Conservation (phyloP, 345 rosid species). For the Physaria fendleri region DNA sequence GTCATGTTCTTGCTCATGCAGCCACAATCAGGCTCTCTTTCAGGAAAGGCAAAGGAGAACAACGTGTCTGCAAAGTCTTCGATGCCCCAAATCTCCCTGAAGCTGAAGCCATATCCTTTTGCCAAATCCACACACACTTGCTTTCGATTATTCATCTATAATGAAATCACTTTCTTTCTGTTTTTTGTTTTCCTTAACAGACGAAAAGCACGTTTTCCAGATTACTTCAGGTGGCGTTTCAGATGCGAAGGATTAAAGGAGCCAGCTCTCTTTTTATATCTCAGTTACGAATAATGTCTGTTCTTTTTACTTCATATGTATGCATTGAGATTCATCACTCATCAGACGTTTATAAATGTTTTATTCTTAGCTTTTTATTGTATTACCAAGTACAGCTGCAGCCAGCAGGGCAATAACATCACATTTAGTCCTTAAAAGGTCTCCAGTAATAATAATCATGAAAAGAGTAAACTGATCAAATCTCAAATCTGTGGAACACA, state of each 20-base stretch:
- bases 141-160: neutral
- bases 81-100: conserved; percentile 89
- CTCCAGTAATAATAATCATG: neutral
- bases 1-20: conserved; percentile 86
- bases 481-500: conserved; percentile 9
- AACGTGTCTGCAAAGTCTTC: conserved; percentile 81
- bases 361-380: conserved; percentile 12
- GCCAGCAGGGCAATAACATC: neutral
- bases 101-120: conserved; percentile 94
- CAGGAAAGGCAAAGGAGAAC: conserved; percentile 95
- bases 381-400: conserved; percentile 2
- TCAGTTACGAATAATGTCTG: neutral
- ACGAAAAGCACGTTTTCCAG: conserved; percentile 50
- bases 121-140: neutral
- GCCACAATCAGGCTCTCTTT: conserved; percentile 81
- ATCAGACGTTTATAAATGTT: neutral
- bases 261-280: neutral
- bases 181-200: conserved; percentile 35
- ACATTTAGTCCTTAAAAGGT: neutral
- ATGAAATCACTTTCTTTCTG: neutral
- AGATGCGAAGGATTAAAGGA: conserved; percentile 67
- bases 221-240: conserved; percentile 82
- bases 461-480: neutral
- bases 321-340: conserved; percentile 6
- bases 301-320: neutral